Base-by-base conservation (phyloP, 805 yeast species). In the Komagataella mondaviorum region DNA sequence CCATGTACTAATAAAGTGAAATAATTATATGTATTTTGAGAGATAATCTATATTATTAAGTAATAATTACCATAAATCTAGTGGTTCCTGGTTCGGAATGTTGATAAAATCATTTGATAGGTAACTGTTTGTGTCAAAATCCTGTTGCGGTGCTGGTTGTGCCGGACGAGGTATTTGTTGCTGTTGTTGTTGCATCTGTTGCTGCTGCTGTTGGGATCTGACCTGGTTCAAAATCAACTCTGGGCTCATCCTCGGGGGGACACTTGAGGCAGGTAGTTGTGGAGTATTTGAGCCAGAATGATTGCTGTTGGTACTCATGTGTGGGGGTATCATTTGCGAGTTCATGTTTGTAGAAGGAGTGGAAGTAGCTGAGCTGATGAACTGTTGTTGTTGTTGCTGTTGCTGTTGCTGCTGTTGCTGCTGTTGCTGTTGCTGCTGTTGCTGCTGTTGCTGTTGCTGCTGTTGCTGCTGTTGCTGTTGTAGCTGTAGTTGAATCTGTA, bases 1-100 rank as follows among this genome's bases (percentile, higher is more conserved):
- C 47, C 6, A 51, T 53, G 53, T 53, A 51, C 45, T 55, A 45
- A 51, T 45, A 14, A 23, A 47, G 22, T 47, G 6, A 17, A 17
- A 47, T 24, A 47, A 30, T n/a, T n/a, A 12, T 14, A 30, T 47
- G 20, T n/a, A 47, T 30, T 30, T 30, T 30, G 39, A 30, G 5
- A 30, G n/a, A 30, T 30, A 10, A 30, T 30, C 39, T 30, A 30
- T 30, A 30, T 30, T 30, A 30, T 30, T 30, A 8, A 30, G 39
- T 30, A 10, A 30, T 30, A 10, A 30, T 8, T 30, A 30, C 39
- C 39, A 30, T 30, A 30, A 30, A 30, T 30, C 39, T 30, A 30
- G 39, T 30, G 39, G 39, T 30, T 30, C 39, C 39, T 30, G 39
- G 5, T 30, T 30, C 14, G 39, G 39, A 30, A 30, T 30, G 8